Evolutionary conservation across 164 flowering plant species (phyloP), one percentile per base, ranked within the genome.

Genomic region (Macadamia integrifolia): DNA sequence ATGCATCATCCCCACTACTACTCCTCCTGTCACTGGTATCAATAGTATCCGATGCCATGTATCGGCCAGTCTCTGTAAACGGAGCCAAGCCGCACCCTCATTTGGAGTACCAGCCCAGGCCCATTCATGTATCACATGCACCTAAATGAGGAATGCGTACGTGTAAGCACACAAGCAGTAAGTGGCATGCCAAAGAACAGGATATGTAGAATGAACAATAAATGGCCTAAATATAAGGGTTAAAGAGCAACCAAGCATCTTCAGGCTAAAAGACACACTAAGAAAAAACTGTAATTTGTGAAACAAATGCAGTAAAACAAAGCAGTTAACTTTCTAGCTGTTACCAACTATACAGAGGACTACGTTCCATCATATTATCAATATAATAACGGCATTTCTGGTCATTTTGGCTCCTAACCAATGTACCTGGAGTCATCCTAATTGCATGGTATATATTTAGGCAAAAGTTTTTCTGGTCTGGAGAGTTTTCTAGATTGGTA

Each of bases 31-130:
- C 50, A 95, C 98, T 7, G 99, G 99, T 71, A 95, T 87, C 55
- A 95, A 72, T 69, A 95, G 88, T 75, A 95, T 90, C 40, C 98
- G 81, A 70, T 95, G 99, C 99, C 99, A 95, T 55, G 99, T 95
- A 67, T 90, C 97, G 58, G 93, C 90, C 64, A 95, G 72, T 69
- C 97, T 85, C 79, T 92, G 99, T 67, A 92, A 68, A 43, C 98
- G 93, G 29, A 95, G 90, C 99, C 99, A 95, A 72, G 99, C 91
- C 79, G 99, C 97, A 77, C 99, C 99, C 69, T 95, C 99, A 66
- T 83, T 89, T 48, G 98, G 99, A 56, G 99, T 95, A 58, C 98
- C 99, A 53, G 97, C 99, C 98, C 97, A 92, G 3, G 93, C 93
- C 98, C 98, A 90, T 79, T 88, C 97, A 80, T 92, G 99, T 74